These are phyloP conservation scores for Salix suchowensis DNA, from an alignment of 345 rosid genomes.

Conservation along the genomic window DNA sequence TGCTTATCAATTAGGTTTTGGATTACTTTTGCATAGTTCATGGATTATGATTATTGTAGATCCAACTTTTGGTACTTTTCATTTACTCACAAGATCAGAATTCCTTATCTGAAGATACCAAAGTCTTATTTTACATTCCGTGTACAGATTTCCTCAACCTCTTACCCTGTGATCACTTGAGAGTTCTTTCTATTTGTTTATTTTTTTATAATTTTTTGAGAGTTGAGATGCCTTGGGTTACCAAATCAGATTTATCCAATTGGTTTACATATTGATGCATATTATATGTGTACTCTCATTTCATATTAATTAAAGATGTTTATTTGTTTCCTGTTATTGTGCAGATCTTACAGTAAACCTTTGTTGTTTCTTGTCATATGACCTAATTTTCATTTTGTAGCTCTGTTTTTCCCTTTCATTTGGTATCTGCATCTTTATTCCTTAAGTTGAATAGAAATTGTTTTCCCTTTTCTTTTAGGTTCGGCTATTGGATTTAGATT, in stretches of 20 bases:
- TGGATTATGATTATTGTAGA: neutral
- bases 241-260: neutral
- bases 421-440: neutral
- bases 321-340: neutral
- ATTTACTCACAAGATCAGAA: neutral
- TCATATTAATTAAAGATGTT: neutral
- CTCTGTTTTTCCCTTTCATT: neutral
- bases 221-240: neutral
- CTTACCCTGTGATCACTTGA: neutral
- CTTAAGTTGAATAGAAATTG: neutral
- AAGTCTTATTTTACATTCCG: neutral
- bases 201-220: too few species aligned
- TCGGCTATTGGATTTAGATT: conserved; percentile 84
- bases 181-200: too few species aligned
- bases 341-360: neutral
- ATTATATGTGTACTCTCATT: neutral
- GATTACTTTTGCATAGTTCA: neutral
- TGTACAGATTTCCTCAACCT: neutral
- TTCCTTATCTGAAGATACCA: neutral
- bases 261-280: neutral
- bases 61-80: neutral
- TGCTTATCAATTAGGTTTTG: neutral
- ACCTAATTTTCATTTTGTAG: neutral
- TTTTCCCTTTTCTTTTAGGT: conserved; percentile 36
- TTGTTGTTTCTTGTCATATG: neutral